A percentile compares a stretch with the other conserved stretches of the same genome.
phyloP scores from a whole-genome alignment of 805 yeast genomes.

The Lipomyces kockii region DNA sequence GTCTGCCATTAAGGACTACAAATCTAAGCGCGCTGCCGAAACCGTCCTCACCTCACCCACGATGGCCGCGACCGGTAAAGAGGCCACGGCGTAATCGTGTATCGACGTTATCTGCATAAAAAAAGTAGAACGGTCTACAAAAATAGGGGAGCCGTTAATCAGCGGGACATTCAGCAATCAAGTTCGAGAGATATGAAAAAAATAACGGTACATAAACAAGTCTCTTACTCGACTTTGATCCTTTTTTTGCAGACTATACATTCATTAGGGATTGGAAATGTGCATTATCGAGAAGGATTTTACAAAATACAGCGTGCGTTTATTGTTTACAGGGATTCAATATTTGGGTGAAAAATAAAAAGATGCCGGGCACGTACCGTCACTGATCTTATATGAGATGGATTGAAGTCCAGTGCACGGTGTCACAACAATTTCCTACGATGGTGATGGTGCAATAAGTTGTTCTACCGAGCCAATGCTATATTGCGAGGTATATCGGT shows the following conservation, averaged over 20 bases:
- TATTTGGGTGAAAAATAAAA: neutral
- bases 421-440: neutral
- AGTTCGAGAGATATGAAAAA: no score
- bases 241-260: neutral
- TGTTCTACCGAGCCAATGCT: neutral
- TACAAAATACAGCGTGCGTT: neutral
- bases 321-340: neutral
- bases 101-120: neutral
- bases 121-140: neutral
- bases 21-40: slow-evolving; percentile 66
- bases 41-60: slow-evolving; percentile 38
- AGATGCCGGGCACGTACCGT: neutral
- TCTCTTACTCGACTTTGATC: neutral
- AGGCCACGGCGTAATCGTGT: neutral
- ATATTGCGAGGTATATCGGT: neutral
- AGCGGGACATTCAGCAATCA: neutral
- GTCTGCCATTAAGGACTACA: slow-evolving; percentile 94
- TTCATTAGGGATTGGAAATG: neutral
- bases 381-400: no score
- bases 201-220: neutral
- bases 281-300: neutral
- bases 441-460: neutral
- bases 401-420: neutral
- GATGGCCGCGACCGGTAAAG: neutral
- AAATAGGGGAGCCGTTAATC: no score